Evolutionary conservation across 169 alveolate species (phyloP).

Genomic region (Plasmodium vivax): DNA sequence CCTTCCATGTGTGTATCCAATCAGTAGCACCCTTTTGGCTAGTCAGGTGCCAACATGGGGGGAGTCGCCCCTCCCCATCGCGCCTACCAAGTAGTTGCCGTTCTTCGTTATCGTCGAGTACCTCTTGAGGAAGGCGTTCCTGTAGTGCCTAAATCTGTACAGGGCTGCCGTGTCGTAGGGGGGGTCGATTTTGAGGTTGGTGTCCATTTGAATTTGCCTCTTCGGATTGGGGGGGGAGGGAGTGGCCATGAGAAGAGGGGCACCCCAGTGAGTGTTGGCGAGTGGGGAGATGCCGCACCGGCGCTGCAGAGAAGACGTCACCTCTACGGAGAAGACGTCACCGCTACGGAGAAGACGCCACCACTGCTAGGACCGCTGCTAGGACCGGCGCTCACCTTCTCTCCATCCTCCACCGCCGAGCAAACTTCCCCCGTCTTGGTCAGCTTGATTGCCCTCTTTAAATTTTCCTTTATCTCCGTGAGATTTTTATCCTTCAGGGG

Average conservation of each 20-base stretch:
- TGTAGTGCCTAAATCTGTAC: conserved; percentile 26
- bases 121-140: conserved; percentile 31
- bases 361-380: background rate
- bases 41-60: background rate
- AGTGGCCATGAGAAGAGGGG: background rate
- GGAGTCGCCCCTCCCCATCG: background rate
- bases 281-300: background rate
- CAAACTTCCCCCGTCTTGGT: conserved; percentile 26
- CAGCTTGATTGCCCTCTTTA: conserved; percentile 43
- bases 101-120: conserved; percentile 54
- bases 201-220: background rate
- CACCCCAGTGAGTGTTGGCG: background rate
- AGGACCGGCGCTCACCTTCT: background rate
- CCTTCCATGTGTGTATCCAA: background rate
- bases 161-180: conserved; percentile 52
- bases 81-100: conserved; percentile 42
- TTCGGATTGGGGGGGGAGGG: conserved; percentile 4
- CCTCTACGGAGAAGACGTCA: background rate
- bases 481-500: conserved; percentile 44
- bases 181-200: conserved; percentile 15
- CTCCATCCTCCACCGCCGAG: background rate
- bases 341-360: background rate
- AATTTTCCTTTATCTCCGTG: conserved; percentile 41
- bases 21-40: no score
- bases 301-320: background rate